Percentiles rank a stretch among this genome's conserved stretches.
Conservation (phyloP, 2,329 filamentous ascomycete species). For the Cladosporium sp. region DNA sequence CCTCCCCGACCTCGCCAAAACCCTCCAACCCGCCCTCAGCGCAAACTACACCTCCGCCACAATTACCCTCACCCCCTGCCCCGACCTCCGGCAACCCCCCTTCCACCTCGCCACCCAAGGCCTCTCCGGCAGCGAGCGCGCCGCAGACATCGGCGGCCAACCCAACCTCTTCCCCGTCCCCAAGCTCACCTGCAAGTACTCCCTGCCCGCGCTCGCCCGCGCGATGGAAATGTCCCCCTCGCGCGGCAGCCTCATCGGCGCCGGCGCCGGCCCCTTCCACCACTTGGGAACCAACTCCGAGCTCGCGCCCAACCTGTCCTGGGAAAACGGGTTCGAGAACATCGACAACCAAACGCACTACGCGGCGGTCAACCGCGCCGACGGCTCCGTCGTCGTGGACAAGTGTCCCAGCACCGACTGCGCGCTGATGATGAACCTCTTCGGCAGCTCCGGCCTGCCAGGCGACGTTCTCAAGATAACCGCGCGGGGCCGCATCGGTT, state of each 20-base stretch:
- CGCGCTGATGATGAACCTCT: conserved; percentile 29
- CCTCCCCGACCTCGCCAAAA: conserved; percentile 20
- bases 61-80: conserved; percentile 20
- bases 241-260: conserved; percentile 23
- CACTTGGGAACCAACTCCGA: conserved; percentile 24
- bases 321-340: conserved; percentile 19
- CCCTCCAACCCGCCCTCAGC: conserved; percentile 19
- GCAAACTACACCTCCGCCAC: conserved; percentile 21
- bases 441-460: conserved; percentile 19
- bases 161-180: conserved; percentile 26
- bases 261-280: conserved; percentile 27
- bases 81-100: conserved; percentile 22
- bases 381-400: conserved; percentile 13
- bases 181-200: conserved; percentile 25
- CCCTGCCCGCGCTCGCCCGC: conserved; percentile 21
- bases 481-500: conserved; percentile 19
- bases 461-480: conserved; percentile 26
- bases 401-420: conserved; percentile 23
- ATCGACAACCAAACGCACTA: conserved; percentile 22
- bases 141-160: conserved; percentile 28
- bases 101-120: conserved; percentile 24
- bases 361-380: conserved; percentile 39
- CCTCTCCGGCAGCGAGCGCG: conserved; percentile 22
- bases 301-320: conserved; percentile 25
- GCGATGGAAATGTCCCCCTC: conserved; percentile 21